Evolutionary conservation across 352 stramenopile species (phyloP).

Genomic region (Pythium periplocum): DNA sequence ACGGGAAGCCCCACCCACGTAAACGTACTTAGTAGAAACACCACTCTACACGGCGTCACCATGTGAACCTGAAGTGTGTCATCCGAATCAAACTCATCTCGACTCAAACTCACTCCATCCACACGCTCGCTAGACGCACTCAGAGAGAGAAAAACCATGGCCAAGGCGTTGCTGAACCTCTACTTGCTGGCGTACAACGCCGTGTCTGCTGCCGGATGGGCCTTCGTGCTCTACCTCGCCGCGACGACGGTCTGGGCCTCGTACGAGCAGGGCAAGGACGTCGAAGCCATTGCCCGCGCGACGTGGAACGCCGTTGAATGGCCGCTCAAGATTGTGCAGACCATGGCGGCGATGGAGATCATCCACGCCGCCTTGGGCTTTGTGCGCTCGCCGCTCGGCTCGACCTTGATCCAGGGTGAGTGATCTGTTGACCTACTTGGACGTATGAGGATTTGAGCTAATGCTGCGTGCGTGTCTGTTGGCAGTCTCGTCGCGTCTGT

Average conservation of each 20-base stretch:
- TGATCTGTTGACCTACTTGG: not conserved
- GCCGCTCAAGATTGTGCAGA: constrained; percentile 88
- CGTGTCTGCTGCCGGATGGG: constrained; percentile 61
- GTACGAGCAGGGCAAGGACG: constrained; percentile 46
- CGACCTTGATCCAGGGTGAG: constrained; percentile 87
- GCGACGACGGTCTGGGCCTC: constrained; percentile 37
- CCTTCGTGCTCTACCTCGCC: constrained; percentile 66
- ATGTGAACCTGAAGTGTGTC: constrained; percentile 9
- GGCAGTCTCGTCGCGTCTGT: constrained; percentile 85
- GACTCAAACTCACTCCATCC: too few relatives aligned
- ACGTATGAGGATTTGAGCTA: constrained; percentile 22
- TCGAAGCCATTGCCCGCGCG: constrained; percentile 32
- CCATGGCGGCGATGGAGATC: constrained; percentile 93
- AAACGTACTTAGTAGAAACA: constrained; percentile 7
- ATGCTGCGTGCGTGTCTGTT: constrained; percentile 14
- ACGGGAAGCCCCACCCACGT: not conserved
- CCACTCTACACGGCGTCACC: not conserved
- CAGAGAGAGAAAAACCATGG: constrained; percentile 23
- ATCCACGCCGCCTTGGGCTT: constrained; percentile 93
- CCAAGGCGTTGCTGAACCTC: constrained; percentile 58
- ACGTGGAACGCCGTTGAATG: constrained; percentile 54
- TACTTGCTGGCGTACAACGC: constrained; percentile 78
- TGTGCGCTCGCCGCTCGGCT: constrained; percentile 93
- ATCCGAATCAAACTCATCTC: constrained; percentile 1
- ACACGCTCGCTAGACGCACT: too few relatives aligned